A percentile compares a stretch with the other conserved stretches of the same genome.
Conservation (phyloP, 2,329 filamentous ascomycete genomes). For the Exophiala dermatitidis region DNA sequence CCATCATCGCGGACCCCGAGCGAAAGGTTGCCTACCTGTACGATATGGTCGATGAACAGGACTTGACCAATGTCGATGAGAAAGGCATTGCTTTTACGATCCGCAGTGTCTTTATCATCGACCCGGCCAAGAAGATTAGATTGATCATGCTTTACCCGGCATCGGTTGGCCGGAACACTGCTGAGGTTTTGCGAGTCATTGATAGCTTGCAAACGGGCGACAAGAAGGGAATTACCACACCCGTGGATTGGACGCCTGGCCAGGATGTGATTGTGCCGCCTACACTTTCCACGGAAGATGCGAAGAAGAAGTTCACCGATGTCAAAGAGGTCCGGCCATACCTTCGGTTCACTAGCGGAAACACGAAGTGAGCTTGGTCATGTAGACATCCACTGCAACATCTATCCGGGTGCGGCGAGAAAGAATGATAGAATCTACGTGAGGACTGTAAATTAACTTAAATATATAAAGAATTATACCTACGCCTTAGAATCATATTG, state of each 20-base stretch:
- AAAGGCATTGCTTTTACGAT: slow-evolving; percentile 90
- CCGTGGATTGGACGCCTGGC: slow-evolving; percentile 82
- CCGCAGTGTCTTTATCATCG: slow-evolving; percentile 89
- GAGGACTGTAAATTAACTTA: not conserved
- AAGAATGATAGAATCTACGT: not conserved
- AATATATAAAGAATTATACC: not conserved
- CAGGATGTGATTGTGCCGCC: slow-evolving; percentile 92
- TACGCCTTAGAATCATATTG: no score
- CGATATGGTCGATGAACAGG: slow-evolving; percentile 79
- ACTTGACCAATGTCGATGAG: slow-evolving; percentile 70
- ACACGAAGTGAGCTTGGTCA: slow-evolving; percentile 4
- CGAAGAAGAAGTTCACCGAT: slow-evolving; percentile 78
- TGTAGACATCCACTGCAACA: not conserved
- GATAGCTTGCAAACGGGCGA: slow-evolving; percentile 77
- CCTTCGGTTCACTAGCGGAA: slow-evolving; percentile 20
- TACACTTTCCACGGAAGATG: slow-evolving; percentile 72
- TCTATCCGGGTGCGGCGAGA: not conserved
- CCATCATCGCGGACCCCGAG: slow-evolving; percentile 75
- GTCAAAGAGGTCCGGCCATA: slow-evolving; percentile 55
- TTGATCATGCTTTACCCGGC: slow-evolving; percentile 89
- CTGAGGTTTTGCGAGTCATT: slow-evolving; percentile 70
- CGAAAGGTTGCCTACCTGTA: slow-evolving; percentile 69
- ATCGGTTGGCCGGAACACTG: slow-evolving; percentile 75
- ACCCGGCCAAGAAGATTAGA: slow-evolving; percentile 87
- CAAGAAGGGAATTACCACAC: slow-evolving; percentile 79